Base-by-base conservation (phyloP, 345 rosid genomes). In the Anacardium occidentale region DNA sequence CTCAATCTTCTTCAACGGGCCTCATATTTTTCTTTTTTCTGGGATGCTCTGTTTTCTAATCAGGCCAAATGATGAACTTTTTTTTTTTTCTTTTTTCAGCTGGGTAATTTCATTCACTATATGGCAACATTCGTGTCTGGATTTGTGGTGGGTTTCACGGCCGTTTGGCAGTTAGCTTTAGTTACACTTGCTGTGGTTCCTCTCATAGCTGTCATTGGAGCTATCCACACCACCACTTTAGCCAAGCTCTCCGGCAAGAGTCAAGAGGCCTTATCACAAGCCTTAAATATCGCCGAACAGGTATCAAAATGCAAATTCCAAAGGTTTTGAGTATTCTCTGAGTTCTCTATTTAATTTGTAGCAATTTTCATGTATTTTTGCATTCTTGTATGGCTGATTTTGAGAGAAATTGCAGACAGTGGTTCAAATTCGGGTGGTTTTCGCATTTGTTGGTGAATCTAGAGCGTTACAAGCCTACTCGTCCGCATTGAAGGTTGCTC, bases 141-240 rank as follows among this genome's bases (percentile, higher is more conserved):
- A 75, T 95, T 95, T 82, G 88, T 88, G 56, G 97, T 95, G 52
- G 99, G 99, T 71, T 95, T 95, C 84, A 92, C 98, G 11, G 99
- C 99, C 47, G 97, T 90, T 47, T 95, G 99, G 99, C 99, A 95
- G 70, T 74, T 95, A 20, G 98, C 98, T 7, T 83, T 95, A 52
- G 99, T 91, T 53, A 95, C 99, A 11, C 87, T 95, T 3, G 99
- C 98, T 50, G 99, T 92, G 47, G 99, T 92, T 80, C 98, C 99
- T 58, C 87, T 95, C 74, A 95, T 95, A 45, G 98, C 97, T 72
- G 91, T 92, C 29, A 95, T 95, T 72, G 99, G 93, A 77, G 98
- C 86, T 11, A 82, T 92, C 67, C 94, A 91, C 82, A 80, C 94
- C 55, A 89, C 87, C 45, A 82, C 98, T 64, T 83, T 92, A 64